phyloP scores from a whole-genome alignment of 2,329 filamentous ascomycete species.

The Pezicula neosporulosa region DNA sequence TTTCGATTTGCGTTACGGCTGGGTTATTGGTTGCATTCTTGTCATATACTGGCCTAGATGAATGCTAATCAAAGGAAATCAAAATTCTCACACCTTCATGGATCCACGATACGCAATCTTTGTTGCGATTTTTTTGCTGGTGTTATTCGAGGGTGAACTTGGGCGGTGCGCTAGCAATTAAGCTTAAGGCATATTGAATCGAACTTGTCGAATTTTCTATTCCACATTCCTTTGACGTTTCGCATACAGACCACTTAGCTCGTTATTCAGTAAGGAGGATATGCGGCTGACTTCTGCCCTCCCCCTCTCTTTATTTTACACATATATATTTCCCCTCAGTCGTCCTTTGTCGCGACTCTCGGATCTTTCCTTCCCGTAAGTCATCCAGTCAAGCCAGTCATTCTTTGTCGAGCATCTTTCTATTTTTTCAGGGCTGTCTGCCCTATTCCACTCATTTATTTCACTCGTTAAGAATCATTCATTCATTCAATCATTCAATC shows the following conservation, averaged over 20 bases:
- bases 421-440: too few relatives aligned
- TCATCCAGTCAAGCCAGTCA: too few relatives aligned
- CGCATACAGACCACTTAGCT: background rate
- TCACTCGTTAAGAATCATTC: too few relatives aligned
- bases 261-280: background rate
- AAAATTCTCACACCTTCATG: background rate
- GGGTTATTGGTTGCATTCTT: constrained; percentile 28
- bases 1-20: constrained; percentile 27
- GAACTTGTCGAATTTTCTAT: background rate
- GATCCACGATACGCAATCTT: background rate
- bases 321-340: background rate
- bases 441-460: too few relatives aligned
- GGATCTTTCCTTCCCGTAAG: background rate
- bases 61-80: constrained; percentile 17
- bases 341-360: background rate
- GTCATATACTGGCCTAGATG: constrained; percentile 27
- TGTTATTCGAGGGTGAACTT: background rate
- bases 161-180: background rate
- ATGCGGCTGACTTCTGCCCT: background rate
- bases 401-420: background rate
- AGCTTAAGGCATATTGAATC: background rate
- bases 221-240: background rate
- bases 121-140: background rate
- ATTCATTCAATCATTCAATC: too few relatives aligned
- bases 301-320: background rate